Evolutionary conservation across 2,329 filamentous ascomycete genomes (phyloP).

Genomic region (Cladosporium sp.): DNA sequence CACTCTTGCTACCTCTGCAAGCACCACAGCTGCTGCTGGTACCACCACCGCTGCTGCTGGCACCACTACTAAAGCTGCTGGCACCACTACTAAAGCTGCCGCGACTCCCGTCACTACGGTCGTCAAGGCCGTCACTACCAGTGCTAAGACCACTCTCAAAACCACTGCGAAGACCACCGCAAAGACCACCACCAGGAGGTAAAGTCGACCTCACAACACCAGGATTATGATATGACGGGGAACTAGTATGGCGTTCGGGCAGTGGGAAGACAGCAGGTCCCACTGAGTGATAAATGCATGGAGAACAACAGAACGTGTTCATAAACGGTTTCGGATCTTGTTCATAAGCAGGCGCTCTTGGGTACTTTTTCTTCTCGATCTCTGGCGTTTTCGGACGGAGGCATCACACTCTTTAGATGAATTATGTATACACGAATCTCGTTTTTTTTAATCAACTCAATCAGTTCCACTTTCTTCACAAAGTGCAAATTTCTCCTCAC

Average conservation of each 20-base stretch:
- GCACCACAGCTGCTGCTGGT: no score
- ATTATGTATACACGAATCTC: no score
- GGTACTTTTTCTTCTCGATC: no score
- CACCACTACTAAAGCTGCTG: neutral
- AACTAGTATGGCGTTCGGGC: neutral
- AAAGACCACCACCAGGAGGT: neutral
- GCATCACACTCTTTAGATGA: no score
- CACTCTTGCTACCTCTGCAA: conserved; percentile 2
- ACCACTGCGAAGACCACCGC: neutral
- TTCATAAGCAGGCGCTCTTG: no score
- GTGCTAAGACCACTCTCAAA: neutral
- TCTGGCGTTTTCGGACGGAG: no score
- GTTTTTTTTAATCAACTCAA: no score
- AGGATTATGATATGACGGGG: neutral
- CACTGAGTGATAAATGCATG: neutral
- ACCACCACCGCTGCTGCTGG: neutral
- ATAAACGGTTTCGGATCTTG: no score
- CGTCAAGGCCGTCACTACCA: neutral
- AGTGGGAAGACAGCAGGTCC: neutral
- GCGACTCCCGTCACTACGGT: neutral
- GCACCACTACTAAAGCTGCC: neutral
- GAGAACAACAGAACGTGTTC: no score
- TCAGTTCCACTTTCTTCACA: no score
- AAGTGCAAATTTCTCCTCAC: no score
- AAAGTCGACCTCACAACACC: neutral